Evolutionary conservation across 2,329 filamentous ascomycete genomes (phyloP).

Genomic region (Neocatenulostroma microsporum): DNA sequence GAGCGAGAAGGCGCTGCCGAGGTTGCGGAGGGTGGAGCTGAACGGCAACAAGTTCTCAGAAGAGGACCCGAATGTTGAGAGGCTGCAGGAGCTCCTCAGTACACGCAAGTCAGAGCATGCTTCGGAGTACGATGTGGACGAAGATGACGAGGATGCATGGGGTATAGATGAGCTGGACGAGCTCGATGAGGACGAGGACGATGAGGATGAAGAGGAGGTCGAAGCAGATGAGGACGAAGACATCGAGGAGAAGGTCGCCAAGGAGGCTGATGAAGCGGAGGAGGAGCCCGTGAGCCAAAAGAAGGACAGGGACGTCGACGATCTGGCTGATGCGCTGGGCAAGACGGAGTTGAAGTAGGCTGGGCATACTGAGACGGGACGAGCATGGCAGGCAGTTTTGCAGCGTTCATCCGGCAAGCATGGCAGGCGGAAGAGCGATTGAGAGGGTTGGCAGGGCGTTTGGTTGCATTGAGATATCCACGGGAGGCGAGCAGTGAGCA

Average conservation of each 20-base stretch:
- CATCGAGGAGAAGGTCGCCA: conserved; percentile 59
- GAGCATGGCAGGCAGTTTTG: no score
- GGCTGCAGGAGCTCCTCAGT: conserved; percentile 59
- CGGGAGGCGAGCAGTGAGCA: no score
- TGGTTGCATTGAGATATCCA: no score
- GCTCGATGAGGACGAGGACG: conserved; percentile 62
- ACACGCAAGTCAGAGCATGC: conserved; percentile 48
- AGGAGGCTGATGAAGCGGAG: conserved; percentile 64
- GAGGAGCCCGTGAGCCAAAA: conserved; percentile 63
- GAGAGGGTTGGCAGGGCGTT: no score
- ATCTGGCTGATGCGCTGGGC: conserved; percentile 64
- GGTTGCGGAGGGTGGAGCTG: conserved; percentile 76
- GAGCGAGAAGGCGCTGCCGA: conserved; percentile 53
- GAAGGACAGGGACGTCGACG: conserved; percentile 72
- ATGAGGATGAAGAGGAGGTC: conserved; percentile 59
- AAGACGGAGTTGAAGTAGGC: conserved; percentile 51
- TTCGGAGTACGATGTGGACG: conserved; percentile 49
- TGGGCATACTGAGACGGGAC: no score
- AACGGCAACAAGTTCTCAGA: conserved; percentile 95
- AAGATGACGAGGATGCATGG: conserved; percentile 71
- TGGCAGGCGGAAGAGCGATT: no score
- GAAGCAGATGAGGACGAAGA: conserved; percentile 61
- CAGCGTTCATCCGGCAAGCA: no score
- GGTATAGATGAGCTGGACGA: conserved; percentile 80
- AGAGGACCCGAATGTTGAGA: conserved; percentile 65